Evolutionary conservation across 371 early-diverging fungal genomes (phyloP).

Genomic region (Polyrhizophydium stewartii): DNA sequence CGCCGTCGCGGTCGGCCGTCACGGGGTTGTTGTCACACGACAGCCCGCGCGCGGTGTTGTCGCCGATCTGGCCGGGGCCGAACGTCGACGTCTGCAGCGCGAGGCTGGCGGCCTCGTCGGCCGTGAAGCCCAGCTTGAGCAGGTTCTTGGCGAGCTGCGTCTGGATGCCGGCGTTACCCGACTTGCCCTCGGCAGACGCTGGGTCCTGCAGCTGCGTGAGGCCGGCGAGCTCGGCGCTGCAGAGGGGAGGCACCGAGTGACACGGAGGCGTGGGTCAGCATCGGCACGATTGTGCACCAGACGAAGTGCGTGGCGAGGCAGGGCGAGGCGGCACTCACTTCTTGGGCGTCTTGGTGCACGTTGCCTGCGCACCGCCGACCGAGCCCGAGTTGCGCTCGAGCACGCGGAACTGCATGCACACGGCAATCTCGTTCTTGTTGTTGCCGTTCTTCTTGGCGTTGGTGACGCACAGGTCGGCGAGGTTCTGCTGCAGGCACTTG

Average conservation of each 20-base stretch:
- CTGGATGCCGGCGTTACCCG: constrained; percentile 6
- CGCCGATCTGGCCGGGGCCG: constrained; percentile 3
- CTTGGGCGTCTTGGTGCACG: constrained; percentile 5
- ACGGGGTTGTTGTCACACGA: constrained; percentile 7
- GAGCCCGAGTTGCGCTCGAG: constrained; percentile 14
- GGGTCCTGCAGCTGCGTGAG: constrained; percentile 17
- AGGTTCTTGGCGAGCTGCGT: constrained; percentile 3
- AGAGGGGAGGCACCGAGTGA: too few relatives aligned
- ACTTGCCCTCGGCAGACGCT: background rate
- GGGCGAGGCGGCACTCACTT: too few relatives aligned
- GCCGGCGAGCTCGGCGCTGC: constrained; percentile 4
- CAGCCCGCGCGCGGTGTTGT: constrained; percentile 2
- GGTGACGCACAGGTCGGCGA: constrained; percentile 11
- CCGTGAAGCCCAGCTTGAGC: constrained; percentile 6
- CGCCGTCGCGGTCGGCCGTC: too few relatives aligned
- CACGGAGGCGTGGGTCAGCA: too few relatives aligned
- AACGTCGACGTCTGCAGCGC: constrained; percentile 15
- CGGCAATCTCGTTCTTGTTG: background rate
- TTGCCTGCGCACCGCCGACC: constrained; percentile 3
- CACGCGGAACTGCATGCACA: constrained; percentile 10
- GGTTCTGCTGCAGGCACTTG: constrained; percentile 12
- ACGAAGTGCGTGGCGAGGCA: too few relatives aligned
- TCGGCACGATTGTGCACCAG: too few relatives aligned
- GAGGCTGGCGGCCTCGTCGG: constrained; percentile 9
- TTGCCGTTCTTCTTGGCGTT: background rate